A percentile compares a stretch with the other conserved stretches of the same genome.
Evolutionary conservation across 2,329 filamentous ascomycete species (phyloP).

Genomic region (Blastomyces emzantsi): DNA sequence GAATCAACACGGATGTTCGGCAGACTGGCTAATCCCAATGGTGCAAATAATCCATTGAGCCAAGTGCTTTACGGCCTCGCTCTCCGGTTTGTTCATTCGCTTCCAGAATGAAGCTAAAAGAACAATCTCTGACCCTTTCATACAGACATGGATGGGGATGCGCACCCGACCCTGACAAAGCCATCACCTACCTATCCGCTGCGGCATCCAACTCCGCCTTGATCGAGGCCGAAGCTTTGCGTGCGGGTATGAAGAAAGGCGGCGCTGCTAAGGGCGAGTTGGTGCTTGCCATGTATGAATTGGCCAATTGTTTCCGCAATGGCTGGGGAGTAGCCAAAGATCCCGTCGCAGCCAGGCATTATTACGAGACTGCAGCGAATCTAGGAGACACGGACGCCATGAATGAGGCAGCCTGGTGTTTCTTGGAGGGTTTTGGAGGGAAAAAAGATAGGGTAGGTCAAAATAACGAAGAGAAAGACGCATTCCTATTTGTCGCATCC

Average conservation of each 20-base stretch:
- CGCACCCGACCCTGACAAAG: conserved; percentile 58
- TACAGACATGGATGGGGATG: conserved; percentile 89
- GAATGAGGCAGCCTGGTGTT: conserved; percentile 96
- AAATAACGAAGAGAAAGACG: not conserved
- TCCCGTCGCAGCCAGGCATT: conserved; percentile 73
- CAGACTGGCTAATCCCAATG: conserved; percentile 68
- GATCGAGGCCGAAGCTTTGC: conserved; percentile 75
- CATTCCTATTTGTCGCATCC: not conserved
- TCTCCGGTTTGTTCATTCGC: conserved; percentile 53
- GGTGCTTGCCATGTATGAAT: conserved; percentile 90
- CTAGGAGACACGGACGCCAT: conserved; percentile 94
- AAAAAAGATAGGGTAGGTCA: conserved; percentile 93
- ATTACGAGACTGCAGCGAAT: conserved; percentile 96
- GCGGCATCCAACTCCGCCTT: conserved; percentile 84
- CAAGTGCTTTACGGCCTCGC: conserved; percentile 95
- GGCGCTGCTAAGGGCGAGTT: conserved; percentile 93
- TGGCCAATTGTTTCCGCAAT: conserved; percentile 68
- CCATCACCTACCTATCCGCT: conserved; percentile 74
- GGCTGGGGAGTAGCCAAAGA: conserved; percentile 90
- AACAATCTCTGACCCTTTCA: conserved; percentile 17
- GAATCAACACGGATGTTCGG: conserved; percentile 80
- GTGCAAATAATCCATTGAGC: conserved; percentile 83
- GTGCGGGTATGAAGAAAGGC: conserved; percentile 83
- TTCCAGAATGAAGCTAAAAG: conserved; percentile 6
- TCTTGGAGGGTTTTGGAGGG: conserved; percentile 90